Base-by-base conservation (phyloP, 257 asterid species). In the Nyctanthes arbortristis region DNA sequence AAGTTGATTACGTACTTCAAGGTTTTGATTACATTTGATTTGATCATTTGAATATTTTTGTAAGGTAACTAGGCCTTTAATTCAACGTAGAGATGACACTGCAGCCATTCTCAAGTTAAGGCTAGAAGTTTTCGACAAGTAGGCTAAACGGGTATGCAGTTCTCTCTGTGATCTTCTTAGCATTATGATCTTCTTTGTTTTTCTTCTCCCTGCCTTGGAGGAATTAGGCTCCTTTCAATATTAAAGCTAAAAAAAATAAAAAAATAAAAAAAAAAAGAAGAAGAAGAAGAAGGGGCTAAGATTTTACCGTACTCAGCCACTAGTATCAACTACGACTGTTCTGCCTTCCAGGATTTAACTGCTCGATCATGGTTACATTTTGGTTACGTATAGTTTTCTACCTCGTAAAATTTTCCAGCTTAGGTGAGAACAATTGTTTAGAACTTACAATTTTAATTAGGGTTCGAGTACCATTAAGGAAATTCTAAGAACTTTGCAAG, bases 71-170 rank as follows among this genome's bases (percentile, higher is more conserved):
- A 97, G 98, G 81, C 91, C 96, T 70, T 80, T 93, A 56, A 84
- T 90, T 68, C 98, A 93, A 77, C 96, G 96, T 8, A 93, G 87
- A 81, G 98, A 93, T 68, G 98, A 93, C 61, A 93, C 98, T 43
- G 84, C 91, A 58, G 96, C 86, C 73, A 97, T 93, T 58, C 92
- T 93, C 62, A 93, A 89, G 79, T 93, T 96, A 14, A 89, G 98
- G 83, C 96, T 93, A 47, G 97, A 91, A 32, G 88, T 96, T 63
- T 93, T 93, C 71, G 97, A 93, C 69, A 80, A 76, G 81, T 96
- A 90, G 82, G 91, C 98, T 73, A 85, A 88, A 74, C 97, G 96
- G 68, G 97, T 93, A 77, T 32, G 85, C 16, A 54, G 66, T 52
- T 62, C 39, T n/a, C n/a, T 32, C 61, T 39, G 18, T 59, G 8